Conservation (phyloP, 257 asterid genomes). For the Ophiorrhiza pumila region DNA sequence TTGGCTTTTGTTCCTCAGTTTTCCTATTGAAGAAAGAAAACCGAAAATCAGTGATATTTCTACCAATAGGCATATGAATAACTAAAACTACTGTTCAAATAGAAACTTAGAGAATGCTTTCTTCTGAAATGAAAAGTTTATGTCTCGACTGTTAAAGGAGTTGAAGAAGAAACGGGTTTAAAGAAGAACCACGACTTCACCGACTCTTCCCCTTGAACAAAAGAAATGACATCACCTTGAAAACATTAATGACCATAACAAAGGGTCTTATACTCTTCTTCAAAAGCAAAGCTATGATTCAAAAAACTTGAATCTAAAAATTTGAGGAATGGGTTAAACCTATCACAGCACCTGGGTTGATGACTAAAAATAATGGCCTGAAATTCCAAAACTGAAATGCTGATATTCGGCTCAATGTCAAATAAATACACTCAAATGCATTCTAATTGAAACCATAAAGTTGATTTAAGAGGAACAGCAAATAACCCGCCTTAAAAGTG, state of each 20-base stretch:
- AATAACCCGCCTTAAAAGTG: neutral
- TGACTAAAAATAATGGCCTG: neutral
- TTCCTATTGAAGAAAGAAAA: constrained; percentile 48
- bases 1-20: constrained; percentile 95
- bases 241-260: too few relatives aligned
- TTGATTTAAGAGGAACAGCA: neutral
- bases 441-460: neutral
- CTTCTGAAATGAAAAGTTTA: neutral
- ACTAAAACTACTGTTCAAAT: neutral
- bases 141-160: neutral
- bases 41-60: neutral
- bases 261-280: too few relatives aligned
- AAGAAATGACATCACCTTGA: too few relatives aligned
- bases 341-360: neutral
- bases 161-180: neutral
- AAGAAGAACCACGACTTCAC: neutral
- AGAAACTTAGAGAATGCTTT: neutral
- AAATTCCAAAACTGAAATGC: neutral
- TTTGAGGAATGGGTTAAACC: neutral
- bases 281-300: neutral
- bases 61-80: neutral
- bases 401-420: neutral
- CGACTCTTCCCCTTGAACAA: neutral
- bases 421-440: neutral
- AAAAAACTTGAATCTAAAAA: neutral